These are phyloP conservation scores for Pseudocercospora crystallina DNA, from an alignment of 2,329 filamentous ascomycete species.

Conservation along the genomic window DNA sequence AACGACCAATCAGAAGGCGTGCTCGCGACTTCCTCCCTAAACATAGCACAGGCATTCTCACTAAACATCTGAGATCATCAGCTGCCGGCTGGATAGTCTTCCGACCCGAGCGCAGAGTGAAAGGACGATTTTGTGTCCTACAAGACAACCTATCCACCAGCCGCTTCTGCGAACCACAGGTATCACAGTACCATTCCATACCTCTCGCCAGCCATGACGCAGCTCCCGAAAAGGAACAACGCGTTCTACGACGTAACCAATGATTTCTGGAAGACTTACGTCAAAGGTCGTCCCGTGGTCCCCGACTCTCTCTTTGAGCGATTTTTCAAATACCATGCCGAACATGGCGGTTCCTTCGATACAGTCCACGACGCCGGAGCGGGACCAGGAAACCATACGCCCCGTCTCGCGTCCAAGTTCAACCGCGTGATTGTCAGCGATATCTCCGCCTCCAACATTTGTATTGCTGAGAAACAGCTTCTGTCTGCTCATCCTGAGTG, in stretches of 20 bases:
- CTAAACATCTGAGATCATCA: too few relatives aligned
- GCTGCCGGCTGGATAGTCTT: too few relatives aligned
- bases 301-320: conserved; percentile 4
- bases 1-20: too few relatives aligned
- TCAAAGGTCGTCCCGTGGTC: conserved; percentile 2
- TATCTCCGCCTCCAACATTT: background rate
- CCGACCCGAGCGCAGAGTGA: too few relatives aligned
- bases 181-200: too few relatives aligned
- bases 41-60: too few relatives aligned
- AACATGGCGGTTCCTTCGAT: background rate
- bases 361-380: conserved; percentile 8
- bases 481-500: too few relatives aligned
- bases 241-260: background rate
- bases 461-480: background rate
- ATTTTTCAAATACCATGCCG: conserved; percentile 7
- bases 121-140: too few relatives aligned
- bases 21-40: too few relatives aligned
- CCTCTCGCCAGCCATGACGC: too few relatives aligned
- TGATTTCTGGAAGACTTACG: conserved; percentile 6
- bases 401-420: conserved; percentile 4
- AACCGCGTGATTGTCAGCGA: conserved; percentile 4
- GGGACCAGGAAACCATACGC: conserved; percentile 3
- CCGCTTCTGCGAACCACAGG: too few relatives aligned
- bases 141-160: too few relatives aligned
- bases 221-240: background rate